A percentile compares a stretch with the other conserved stretches of the same genome.
These are phyloP conservation scores for Abrus precatorius DNA, from an alignment of 306 rosid species.

Conservation along the genomic window DNA sequence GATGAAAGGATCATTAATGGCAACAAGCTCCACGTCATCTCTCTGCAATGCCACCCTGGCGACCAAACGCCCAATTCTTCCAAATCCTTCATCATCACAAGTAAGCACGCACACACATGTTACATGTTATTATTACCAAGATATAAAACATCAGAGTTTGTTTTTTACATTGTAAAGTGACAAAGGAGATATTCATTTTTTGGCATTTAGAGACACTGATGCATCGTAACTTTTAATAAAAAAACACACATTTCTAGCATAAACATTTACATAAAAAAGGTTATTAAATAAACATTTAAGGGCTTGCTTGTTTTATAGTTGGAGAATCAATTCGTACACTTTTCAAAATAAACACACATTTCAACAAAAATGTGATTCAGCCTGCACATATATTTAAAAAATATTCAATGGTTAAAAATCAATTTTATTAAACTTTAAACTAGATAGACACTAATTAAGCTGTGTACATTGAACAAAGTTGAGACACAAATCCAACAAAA, in stretches of 20 bases:
- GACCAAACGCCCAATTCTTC: slow-evolving; percentile 73
- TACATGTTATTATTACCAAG: background rate
- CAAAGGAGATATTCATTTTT: background rate
- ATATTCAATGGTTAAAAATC: background rate
- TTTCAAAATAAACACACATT: too few species aligned
- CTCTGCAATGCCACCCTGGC: slow-evolving; percentile 76
- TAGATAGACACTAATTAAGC: too few species aligned
- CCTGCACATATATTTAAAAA: too few species aligned
- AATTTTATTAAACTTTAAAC: too few species aligned
- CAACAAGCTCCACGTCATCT: slow-evolving; percentile 75
- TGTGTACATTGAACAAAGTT: background rate
- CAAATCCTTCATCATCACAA: slow-evolving; percentile 63
- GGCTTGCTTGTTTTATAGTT: too few species aligned
- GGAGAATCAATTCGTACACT: too few species aligned
- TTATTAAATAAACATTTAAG: too few species aligned
- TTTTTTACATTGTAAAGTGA: background rate
- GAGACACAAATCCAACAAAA: background rate
- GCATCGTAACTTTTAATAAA: too few species aligned
- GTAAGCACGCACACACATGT: background rate
- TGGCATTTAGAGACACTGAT: too few species aligned
- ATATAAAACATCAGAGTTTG: background rate
- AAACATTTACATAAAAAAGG: too few species aligned
- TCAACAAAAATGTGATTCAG: too few species aligned
- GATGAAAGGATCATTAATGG: slow-evolving; percentile 72
- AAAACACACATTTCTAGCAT: too few species aligned